These are phyloP conservation scores for Aspergillus sp. DNA, from an alignment of 2,329 filamentous ascomycete genomes.

Conservation along the genomic window DNA sequence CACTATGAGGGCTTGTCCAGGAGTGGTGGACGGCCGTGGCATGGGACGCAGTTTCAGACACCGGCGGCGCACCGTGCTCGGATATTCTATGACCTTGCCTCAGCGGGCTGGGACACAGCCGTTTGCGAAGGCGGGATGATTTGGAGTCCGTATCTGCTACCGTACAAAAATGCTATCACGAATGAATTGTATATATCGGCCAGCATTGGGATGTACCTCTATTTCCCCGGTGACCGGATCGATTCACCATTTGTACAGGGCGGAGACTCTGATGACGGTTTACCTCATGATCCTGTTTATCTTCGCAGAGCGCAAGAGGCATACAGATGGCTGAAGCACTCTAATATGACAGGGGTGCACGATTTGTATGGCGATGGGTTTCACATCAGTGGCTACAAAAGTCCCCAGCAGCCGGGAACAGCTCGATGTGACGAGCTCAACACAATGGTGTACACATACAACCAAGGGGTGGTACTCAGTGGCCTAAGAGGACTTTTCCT, in stretches of 20 bases:
- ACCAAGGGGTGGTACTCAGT: constrained; percentile 86
- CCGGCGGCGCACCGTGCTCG: constrained; percentile 80
- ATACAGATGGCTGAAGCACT: constrained; percentile 75
- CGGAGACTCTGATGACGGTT: constrained; percentile 27
- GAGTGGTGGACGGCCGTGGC: constrained; percentile 54
- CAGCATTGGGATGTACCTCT: constrained; percentile 83
- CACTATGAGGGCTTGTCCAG: constrained; percentile 52
- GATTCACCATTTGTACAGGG: constrained; percentile 61
- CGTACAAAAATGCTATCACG: constrained; percentile 96
- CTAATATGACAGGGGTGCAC: constrained; percentile 75
- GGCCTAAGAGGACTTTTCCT: constrained; percentile 79
- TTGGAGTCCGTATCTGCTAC: constrained; percentile 77
- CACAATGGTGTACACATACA: constrained; percentile 92
- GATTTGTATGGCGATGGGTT: constrained; percentile 86
- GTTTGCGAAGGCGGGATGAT: constrained; percentile 86
- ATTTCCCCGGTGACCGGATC: constrained; percentile 80
- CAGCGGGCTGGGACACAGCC: constrained; percentile 74
- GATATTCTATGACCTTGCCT: constrained; percentile 80
- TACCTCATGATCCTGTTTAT: constrained; percentile 61
- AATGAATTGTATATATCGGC: constrained; percentile 87
- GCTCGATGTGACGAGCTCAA: constrained; percentile 76
- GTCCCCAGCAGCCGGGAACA: constrained; percentile 61
- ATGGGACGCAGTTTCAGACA: constrained; percentile 72
- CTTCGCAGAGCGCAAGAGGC: constrained; percentile 72
- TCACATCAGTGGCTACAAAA: constrained; percentile 69